A percentile compares a stretch with the other conserved stretches of the same genome.
Conservation (phyloP, 768 basidiomycete genomes). For the Auriscalpium microsporum region DNA sequence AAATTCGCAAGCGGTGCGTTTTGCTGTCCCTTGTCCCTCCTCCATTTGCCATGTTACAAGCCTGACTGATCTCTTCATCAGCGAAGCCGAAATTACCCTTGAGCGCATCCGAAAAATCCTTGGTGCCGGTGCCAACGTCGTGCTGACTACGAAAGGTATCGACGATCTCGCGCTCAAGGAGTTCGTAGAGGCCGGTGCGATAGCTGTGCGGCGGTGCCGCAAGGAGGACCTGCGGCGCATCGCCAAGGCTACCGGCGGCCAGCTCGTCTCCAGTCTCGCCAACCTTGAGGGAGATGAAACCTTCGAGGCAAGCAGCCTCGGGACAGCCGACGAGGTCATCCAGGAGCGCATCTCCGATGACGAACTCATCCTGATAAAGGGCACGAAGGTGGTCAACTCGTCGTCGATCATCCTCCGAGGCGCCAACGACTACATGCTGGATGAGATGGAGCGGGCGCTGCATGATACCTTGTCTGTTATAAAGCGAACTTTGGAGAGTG, state of each 20-base stretch:
- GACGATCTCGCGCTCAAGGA: conserved; percentile 98
- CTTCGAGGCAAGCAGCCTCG: conserved; percentile 85
- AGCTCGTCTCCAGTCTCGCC: conserved; percentile 83
- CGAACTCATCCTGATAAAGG: conserved; percentile 94
- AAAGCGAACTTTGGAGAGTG: conserved; percentile 95
- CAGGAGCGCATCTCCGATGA: conserved; percentile 99
- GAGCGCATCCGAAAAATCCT: conserved; percentile 95
- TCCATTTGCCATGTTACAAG: neutral
- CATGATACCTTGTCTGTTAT: conserved; percentile 93
- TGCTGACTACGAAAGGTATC: conserved; percentile 96
- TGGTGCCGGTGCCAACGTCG: conserved; percentile 91
- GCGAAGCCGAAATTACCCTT: conserved; percentile 92
- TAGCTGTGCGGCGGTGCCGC: conserved; percentile 95
- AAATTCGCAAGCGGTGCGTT: conserved; percentile 81
- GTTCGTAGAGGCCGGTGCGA: conserved; percentile 97
- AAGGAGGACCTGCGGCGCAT: conserved; percentile 97
- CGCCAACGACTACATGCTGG: conserved; percentile 98
- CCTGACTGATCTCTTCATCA: conserved; percentile 23
- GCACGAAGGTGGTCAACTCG: conserved; percentile 92
- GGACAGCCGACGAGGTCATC: conserved; percentile 90
- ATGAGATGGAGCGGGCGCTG: conserved; percentile 97
- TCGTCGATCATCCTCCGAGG: conserved; percentile 90
- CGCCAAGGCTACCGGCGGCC: conserved; percentile 94
- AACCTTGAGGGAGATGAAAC: conserved; percentile 98
- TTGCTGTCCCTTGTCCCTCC: neutral